phyloP scores from a whole-genome alignment of 2,329 filamentous ascomycete species.

The Fragosphaeria purpurea region DNA sequence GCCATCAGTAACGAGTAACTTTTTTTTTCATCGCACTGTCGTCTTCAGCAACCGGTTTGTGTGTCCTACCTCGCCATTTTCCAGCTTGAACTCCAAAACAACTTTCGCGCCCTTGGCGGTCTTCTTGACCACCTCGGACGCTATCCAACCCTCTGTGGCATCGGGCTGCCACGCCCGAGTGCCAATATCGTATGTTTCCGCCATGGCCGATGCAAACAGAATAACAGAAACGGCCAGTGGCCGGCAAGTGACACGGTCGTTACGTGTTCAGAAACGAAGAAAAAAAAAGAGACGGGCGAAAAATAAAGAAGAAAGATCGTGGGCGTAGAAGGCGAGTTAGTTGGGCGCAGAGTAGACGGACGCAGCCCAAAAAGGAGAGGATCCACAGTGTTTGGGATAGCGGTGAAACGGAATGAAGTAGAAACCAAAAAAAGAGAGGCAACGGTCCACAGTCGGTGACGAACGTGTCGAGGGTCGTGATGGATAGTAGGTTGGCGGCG shows the following conservation, averaged over 20 bases:
- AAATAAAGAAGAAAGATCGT: background rate
- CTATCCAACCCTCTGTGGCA: conserved; percentile 89
- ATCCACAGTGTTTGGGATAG: no score
- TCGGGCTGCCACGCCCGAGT: conserved; percentile 98
- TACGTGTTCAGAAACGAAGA: background rate
- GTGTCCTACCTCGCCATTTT: conserved; percentile 73
- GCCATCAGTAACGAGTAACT: no score
- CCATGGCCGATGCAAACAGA: conserved; percentile 48
- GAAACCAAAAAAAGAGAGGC: no score
- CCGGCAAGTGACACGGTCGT: background rate
- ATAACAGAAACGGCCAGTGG: conserved; percentile 21
- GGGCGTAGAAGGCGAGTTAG: background rate
- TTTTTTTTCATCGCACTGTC: no score
- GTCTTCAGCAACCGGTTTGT: conserved; percentile 1
- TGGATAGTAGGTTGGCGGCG: no score
- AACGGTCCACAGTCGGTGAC: no score
- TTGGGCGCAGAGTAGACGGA: no score
- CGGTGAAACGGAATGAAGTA: no score
- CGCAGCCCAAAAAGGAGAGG: no score
- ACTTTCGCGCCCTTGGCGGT: conserved; percentile 75
- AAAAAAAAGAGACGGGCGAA: background rate
- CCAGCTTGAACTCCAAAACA: conserved; percentile 75
- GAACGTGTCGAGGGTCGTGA: no score
- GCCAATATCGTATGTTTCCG: conserved; percentile 90
- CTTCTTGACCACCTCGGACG: conserved; percentile 87